A percentile compares a stretch with the other conserved stretches of the same genome.
phyloP scores from a whole-genome alignment of 2,329 filamentous ascomycete species.

The Emergomyces africanus region DNA sequence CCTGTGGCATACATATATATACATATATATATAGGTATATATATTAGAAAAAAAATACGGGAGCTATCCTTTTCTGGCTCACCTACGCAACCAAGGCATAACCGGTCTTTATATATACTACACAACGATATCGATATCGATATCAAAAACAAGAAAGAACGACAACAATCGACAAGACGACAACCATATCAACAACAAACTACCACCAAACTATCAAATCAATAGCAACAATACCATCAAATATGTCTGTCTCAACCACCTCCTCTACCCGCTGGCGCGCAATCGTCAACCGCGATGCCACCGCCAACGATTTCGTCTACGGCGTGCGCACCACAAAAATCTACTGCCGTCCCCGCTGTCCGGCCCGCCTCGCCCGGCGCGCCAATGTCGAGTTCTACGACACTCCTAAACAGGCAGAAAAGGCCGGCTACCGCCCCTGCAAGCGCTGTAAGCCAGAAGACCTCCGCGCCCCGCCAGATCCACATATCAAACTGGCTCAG shows the following conservation, averaged over 20 bases:
- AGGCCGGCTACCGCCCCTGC: conserved; percentile 41
- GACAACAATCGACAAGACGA: neutral
- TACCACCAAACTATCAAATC: neutral
- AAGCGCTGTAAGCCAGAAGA: conserved; percentile 42
- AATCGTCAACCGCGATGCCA: conserved; percentile 32
- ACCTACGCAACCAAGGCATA: neutral
- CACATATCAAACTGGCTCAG: conserved; percentile 20
- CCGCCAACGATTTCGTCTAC: conserved; percentile 41
- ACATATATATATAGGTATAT: no score
- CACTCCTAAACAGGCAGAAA: conserved; percentile 34
- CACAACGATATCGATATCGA: neutral
- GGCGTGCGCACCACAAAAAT: conserved; percentile 43
- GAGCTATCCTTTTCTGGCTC: neutral
- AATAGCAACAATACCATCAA: neutral
- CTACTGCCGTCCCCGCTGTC: conserved; percentile 44
- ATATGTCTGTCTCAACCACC: conserved; percentile 12
- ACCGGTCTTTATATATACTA: neutral
- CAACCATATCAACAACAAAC: neutral
- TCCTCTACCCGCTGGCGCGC: conserved; percentile 34
- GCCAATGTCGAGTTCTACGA: conserved; percentile 44
- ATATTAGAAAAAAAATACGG: no score
- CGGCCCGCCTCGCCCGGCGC: conserved; percentile 45
- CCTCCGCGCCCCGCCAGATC: conserved; percentile 17
- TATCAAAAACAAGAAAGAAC: neutral
- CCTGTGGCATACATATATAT: neutral